A percentile compares a stretch with the other conserved stretches of the same genome.
phyloP scores from a whole-genome alignment of 2,329 filamentous ascomycete genomes.

The Ceratocystis lukuohia region DNA sequence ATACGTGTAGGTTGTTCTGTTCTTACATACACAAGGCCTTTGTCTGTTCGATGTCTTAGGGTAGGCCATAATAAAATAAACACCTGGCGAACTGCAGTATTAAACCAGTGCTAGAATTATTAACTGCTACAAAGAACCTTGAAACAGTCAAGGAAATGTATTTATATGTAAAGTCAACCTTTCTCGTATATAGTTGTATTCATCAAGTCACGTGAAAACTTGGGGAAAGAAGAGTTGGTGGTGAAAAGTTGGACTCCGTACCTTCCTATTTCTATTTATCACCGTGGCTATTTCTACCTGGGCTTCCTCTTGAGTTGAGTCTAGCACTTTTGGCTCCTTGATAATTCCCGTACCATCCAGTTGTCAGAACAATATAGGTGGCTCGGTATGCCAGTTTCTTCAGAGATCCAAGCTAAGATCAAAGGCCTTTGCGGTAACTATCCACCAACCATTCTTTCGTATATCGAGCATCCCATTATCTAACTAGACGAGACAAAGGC shows the following conservation, averaged over 20 bases:
- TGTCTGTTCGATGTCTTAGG: background rate
- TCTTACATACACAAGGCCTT: background rate
- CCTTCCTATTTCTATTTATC: background rate
- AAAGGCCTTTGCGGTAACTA: slow-evolving; percentile 2
- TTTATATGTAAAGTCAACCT: background rate
- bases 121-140: background rate
- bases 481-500: slow-evolving; percentile 4
- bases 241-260: background rate
- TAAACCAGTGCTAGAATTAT: background rate
- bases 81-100: background rate
- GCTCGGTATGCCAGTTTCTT: background rate
- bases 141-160: background rate
- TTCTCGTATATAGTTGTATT: background rate
- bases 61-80: background rate
- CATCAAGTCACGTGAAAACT: background rate
- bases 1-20: background rate
- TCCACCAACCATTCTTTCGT: background rate
- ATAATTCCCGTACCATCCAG: background rate
- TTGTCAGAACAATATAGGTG: background rate
- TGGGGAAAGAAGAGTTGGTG: background rate
- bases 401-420: slow-evolving; percentile 6
- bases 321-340: background rate
- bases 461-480: background rate
- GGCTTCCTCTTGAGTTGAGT: background rate
- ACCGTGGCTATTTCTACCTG: background rate